These are phyloP conservation scores for Podila minutissima DNA, from an alignment of 192 early-diverging fungal species.

Conservation along the genomic window DNA sequence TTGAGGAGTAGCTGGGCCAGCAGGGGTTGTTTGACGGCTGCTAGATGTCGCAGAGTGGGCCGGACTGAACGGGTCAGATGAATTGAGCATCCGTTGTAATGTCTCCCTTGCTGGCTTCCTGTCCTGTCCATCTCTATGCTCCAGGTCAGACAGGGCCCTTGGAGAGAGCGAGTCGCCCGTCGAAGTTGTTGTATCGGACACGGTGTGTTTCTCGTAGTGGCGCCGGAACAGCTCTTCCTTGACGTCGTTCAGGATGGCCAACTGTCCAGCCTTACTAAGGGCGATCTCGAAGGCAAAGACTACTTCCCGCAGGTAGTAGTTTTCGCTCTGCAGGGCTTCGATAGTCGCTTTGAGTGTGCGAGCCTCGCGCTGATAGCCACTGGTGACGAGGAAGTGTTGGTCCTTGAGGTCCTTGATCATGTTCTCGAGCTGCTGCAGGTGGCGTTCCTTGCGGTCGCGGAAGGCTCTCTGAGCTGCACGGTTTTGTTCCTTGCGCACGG, in stretches of 20 bases:
- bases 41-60: no score
- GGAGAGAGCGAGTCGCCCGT: no score
- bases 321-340: slow-evolving; percentile 46
- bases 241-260: slow-evolving; percentile 21
- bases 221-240: slow-evolving; percentile 36
- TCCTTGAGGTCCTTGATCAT: slow-evolving; percentile 73
- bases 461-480: slow-evolving; percentile 90
- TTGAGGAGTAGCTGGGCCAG: no score
- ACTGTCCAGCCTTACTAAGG: slow-evolving; percentile 18
- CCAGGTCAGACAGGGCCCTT: no score
- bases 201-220: slow-evolving; percentile 15
- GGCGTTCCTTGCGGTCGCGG: slow-evolving; percentile 83
- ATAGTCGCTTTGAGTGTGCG: slow-evolving; percentile 20
- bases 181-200: neutral
- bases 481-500: slow-evolving; percentile 79
- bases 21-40: no score
- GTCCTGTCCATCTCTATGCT: no score
- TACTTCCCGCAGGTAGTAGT: slow-evolving; percentile 54
- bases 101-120: no score
- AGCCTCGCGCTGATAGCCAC: slow-evolving; percentile 47
- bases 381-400: slow-evolving; percentile 53
- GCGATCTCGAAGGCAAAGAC: slow-evolving; percentile 54
- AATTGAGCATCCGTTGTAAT: no score
- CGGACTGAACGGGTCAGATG: no score
- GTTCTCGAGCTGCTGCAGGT: slow-evolving; percentile 78